Evolutionary conservation across 176 grass and related monocot genomes (phyloP), one percentile per base, ranked within the genome.

Genomic region (Thinopyrum elongatum): DNA sequence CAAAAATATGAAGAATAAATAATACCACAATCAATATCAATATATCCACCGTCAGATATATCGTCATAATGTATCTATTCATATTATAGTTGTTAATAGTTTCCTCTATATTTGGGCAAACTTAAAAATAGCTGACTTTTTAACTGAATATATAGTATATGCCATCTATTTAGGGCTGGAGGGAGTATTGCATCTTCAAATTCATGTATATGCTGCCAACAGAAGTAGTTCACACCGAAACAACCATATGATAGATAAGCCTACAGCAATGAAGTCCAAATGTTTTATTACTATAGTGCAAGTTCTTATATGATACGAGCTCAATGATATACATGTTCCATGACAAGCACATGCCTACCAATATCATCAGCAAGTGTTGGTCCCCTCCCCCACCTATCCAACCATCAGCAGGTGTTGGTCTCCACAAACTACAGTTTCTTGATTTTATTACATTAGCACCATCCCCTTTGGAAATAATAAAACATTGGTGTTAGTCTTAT

Each of bases 201-300:
- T 41, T 76, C 70, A 84, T 63, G 44, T 41, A 80, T 87, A 77
- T 38, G 76, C 62, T 88, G 89, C 17, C 62, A 81, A 70, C 11
- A 75, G 38, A 9, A 47, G 65, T 3, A 80, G 10, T 28, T n/a
- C 61, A 57, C 19, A 60, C 28, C 27, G 76, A 77, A 63, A 25
- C 28, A 88, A 26, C 70, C 29, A 64, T 31, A 70, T 80, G 47
- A 58, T 75, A 79, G 51, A 69, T 29, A 59, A 30, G 14, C 30
- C 3, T 36, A 79, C 34, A 70, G 34, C 30, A 70, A 13, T 7
- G 10, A 70, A 36, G 31, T 36, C 19, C 10, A 70, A n/a, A 46
- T 59, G 36, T 46, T 26, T 13, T 66, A 31, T 73, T 86, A 55
- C 9, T 27, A 44, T 44, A 44, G 22, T 26, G 60, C 22, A 80